Base-by-base conservation (phyloP, 2,329 filamentous ascomycete genomes). In the Ceratocystis lukuohia region DNA sequence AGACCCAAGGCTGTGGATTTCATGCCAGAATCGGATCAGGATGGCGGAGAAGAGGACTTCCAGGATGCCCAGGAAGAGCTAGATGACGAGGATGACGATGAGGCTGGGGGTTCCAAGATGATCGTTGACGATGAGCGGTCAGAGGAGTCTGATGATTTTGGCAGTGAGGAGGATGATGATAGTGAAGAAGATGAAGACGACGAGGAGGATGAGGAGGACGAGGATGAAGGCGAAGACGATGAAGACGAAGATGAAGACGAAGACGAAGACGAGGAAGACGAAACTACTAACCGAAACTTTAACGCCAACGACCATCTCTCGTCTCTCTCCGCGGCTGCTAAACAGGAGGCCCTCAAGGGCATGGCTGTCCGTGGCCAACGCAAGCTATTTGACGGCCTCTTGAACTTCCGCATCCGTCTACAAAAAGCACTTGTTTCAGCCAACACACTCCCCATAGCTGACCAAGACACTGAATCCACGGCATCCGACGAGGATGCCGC, bases 321-420 rank as follows among this genome's bases (percentile, higher is more conserved):
- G 5, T 62, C 65, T 12, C 67, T 66, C 37, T 70, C 69, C 12
- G 68, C 67, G 22, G 65, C 68, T 30, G 65, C 65, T 8, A 67
- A 66, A 37, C 69, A 67, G 37, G 94, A 97, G 73, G 85, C 88
- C 3, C 84, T 87, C 53, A 97, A 97, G 75, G 94, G 94, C 12
- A 77, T 83, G 65, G 93, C 93, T 0, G 89, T 99, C 46, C 93
- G 91, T 71, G 80, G 86, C 67, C 94, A 99, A 76, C 85, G 91
- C 64, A 87, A 87, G 69, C 85, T 87, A 0, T 99, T 96, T 72
- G 93, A 97, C 71, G 84, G 89, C 0, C 83, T 97, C 0, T 82
- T 99, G 41, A 96, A 96, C 76, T 83, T 91, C 15, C 86, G 94
- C 22, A 96, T 99, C 72, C 89, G 93, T 68, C 78, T 99, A 20